Base-by-base conservation (phyloP, 2,329 filamentous ascomycete species). In the Xylaria sp. region DNA sequence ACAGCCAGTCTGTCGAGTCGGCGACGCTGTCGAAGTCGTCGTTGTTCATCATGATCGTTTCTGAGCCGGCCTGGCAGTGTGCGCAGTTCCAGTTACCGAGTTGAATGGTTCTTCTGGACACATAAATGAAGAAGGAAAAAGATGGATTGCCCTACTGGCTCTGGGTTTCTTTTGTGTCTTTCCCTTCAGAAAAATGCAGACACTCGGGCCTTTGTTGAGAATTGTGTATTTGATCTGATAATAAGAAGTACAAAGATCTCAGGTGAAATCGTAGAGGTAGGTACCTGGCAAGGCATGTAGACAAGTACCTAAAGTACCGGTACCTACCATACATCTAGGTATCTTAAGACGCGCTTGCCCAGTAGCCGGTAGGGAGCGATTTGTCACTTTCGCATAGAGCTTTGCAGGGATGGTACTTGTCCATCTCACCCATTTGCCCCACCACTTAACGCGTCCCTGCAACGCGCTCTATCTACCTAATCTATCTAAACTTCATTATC, bases 1-100 rank as follows among this genome's bases (percentile, higher is more conserved):
- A 75, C 5, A 94, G 84, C 93, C 93, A 96, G 81, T 96, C 93
- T 60, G 92, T 94, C n/a, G 92, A 90, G 80, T 96, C 92, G 56
- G 90, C 81, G 47, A 95, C 81, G 67, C 84, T 81, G 67, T 77
- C 75, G 53, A 77, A 73, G 70, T 62, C 27, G 44, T 71, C 67
- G 58, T 65, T 65, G 47, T 69, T 71, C 70, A 74, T 75, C 29
- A 64, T 61, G 38, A 27, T 1, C 0, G 36, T 29, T 10, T 56
- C 25, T 27, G 22, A 2, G 38, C 20, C 17, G 42, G 36, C 17
- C 9, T 20, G 29, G 20, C 7, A 50, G 49, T 29, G 15, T n/a
- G 49, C n/a, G 3, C 20, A 13, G 15, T 42, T 42, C 38, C 5
- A 5, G 42, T 22, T 22, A 17, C 47, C 5, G 45, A 33, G 17